Evolutionary conservation across 257 asterid species (phyloP).

Genomic region (Scutellaria baicalensis): DNA sequence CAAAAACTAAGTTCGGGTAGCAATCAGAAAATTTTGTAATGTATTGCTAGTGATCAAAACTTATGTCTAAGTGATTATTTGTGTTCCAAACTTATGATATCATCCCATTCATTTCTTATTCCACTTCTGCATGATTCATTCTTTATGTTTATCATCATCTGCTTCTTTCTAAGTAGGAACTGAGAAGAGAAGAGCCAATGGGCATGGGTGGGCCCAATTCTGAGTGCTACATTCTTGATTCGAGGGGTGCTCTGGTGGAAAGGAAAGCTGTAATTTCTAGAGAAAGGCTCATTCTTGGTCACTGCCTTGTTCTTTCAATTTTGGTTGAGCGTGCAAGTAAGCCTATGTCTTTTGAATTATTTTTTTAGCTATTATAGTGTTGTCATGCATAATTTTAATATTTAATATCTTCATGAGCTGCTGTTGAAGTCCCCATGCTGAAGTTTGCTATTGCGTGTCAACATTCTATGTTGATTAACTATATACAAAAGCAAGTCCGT

Average conservation of each 20-base stretch:
- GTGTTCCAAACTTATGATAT: neutral
- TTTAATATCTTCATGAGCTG: neutral
- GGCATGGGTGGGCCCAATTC: constrained; percentile 92
- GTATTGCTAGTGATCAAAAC: too few relatives aligned
- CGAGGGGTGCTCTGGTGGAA: constrained; percentile 88
- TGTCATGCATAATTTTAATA: neutral
- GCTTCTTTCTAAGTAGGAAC: constrained; percentile 52
- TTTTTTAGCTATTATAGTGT: neutral
- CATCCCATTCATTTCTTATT: neutral
- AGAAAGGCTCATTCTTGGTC: constrained; percentile 91
- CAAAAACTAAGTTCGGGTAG: too few relatives aligned
- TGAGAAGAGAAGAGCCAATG: constrained; percentile 82
- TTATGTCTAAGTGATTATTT: too few relatives aligned
- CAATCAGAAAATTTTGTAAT: too few relatives aligned
- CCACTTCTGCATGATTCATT: neutral
- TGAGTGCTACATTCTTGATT: constrained; percentile 76
- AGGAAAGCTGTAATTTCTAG: constrained; percentile 82
- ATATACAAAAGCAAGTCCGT: neutral
- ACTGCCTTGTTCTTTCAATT: constrained; percentile 87
- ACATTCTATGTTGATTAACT: neutral
- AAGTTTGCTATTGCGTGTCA: neutral
- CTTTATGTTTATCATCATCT: neutral
- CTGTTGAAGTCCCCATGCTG: neutral
- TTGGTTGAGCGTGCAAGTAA: constrained; percentile 80
- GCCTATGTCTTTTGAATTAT: constrained; percentile 19